Evolutionary conservation across 1,284 basidiomycete genomes (phyloP).

Genomic region (Mrakiaceae sp.): DNA sequence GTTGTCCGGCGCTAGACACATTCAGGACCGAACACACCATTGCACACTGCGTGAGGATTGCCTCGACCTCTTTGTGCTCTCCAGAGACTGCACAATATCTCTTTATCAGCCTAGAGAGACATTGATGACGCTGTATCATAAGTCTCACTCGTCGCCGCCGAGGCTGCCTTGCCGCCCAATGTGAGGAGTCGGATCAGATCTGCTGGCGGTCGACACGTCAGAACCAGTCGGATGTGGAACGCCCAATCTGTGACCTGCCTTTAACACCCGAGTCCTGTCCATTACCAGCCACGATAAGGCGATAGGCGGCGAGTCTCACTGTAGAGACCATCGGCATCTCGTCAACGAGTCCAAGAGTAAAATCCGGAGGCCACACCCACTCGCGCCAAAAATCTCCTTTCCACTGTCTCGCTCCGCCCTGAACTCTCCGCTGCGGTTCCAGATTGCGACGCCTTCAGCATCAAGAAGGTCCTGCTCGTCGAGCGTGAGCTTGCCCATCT

Average conservation of each 20-base stretch:
- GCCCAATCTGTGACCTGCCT: background rate
- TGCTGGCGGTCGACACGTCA: no score
- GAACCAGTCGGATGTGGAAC: background rate
- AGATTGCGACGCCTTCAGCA: constrained; percentile 8
- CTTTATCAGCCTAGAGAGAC: no score
- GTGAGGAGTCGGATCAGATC: constrained; percentile 1
- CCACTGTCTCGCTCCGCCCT: background rate
- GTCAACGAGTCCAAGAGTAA: background rate
- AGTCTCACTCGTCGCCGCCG: background rate
- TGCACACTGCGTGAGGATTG: constrained; percentile 1
- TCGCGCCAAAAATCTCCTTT: constrained; percentile 1
- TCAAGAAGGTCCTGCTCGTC: constrained; percentile 4
- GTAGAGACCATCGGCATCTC: no score
- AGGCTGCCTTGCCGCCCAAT: constrained; percentile 1
- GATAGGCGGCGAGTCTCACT: constrained; percentile 10
- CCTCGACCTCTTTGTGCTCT: background rate
- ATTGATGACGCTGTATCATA: no score
- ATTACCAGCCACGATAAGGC: background rate
- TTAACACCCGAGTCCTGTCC: no score
- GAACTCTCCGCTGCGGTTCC: constrained; percentile 13
- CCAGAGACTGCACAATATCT: background rate
- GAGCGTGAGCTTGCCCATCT: no score
- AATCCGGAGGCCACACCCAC: background rate
- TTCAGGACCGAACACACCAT: background rate
- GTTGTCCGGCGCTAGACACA: no score